Evolutionary conservation across 2,329 filamentous ascomycete species (phyloP).

Genomic region (Pezicula radicicola): DNA sequence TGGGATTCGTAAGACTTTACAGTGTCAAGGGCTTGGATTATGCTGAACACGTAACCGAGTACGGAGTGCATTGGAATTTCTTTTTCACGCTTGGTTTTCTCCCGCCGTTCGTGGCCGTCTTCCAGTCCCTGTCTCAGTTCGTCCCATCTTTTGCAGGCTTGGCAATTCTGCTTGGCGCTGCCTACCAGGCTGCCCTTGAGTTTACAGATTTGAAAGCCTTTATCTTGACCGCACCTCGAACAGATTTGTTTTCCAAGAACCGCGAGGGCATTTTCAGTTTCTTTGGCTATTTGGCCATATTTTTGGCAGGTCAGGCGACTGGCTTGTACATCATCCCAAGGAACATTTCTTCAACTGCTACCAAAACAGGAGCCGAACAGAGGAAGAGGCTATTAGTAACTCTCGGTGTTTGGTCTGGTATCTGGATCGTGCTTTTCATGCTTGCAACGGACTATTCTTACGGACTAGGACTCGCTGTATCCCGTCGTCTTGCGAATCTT

Average conservation of each 20-base stretch:
- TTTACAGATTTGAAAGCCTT: constrained; percentile 76
- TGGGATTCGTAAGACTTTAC: constrained; percentile 78
- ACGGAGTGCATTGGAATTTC: constrained; percentile 99
- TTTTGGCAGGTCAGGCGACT: constrained; percentile 81
- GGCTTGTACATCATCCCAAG: constrained; percentile 77
- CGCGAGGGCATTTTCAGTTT: constrained; percentile 96
- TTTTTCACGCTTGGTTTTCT: constrained; percentile 93
- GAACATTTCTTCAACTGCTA: constrained; percentile 41
- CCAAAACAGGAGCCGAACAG: constrained; percentile 41
- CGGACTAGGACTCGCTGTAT: constrained; percentile 74
- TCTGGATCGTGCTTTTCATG: constrained; percentile 71
- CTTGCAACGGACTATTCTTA: constrained; percentile 65
- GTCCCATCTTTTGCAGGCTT: constrained; percentile 77
- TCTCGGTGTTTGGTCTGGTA: constrained; percentile 59
- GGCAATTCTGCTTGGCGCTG: constrained; percentile 62
- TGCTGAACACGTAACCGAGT: constrained; percentile 94
- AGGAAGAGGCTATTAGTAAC: constrained; percentile 58
- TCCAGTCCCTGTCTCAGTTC: constrained; percentile 67
- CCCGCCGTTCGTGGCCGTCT: constrained; percentile 82
- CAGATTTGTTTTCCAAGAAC: constrained; percentile 81
- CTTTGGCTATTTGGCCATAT: constrained; percentile 89
- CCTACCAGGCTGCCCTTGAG: constrained; percentile 76
- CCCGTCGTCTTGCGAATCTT: constrained; percentile 85
- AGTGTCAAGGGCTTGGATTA: constrained; percentile 95
- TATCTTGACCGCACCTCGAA: constrained; percentile 78